Conservation (phyloP, 352 stramenopile genomes). For the Salisapilia sapeloensis region DNA sequence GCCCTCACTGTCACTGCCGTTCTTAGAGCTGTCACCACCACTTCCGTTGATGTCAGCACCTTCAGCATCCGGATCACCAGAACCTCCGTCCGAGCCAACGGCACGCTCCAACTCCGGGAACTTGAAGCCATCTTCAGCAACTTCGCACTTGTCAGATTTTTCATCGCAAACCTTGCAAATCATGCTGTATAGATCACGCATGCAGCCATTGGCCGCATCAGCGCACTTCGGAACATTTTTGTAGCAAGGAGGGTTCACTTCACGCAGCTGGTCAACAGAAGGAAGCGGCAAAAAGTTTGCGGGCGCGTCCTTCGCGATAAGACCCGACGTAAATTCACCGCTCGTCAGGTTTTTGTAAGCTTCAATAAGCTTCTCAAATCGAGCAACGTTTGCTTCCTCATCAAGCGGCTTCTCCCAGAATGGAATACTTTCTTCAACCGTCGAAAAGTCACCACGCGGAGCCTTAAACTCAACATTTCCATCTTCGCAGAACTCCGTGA, state of each 20-base stretch:
- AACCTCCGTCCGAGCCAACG: no score
- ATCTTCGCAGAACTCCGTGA: slow-evolving; percentile 43
- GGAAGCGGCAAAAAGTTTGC: slow-evolving; percentile 28
- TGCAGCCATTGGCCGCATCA: slow-evolving; percentile 33
- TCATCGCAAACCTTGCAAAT: slow-evolving; percentile 31
- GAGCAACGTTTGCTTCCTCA: slow-evolving; percentile 16
- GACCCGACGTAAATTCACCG: slow-evolving; percentile 10
- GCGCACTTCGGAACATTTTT: slow-evolving; percentile 34
- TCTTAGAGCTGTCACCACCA: no score
- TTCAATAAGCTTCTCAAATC: slow-evolving; percentile 19
- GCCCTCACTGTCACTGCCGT: no score
- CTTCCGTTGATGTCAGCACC: no score
- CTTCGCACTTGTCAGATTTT: slow-evolving; percentile 10
- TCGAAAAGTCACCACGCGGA: slow-evolving; percentile 5
- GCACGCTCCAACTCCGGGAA: slow-evolving; percentile 20
- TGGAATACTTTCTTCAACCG: slow-evolving; percentile 16
- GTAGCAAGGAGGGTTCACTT: slow-evolving; percentile 43
- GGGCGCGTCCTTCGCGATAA: slow-evolving; percentile 10
- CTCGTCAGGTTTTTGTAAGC: slow-evolving; percentile 20
- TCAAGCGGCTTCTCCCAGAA: slow-evolving; percentile 55
- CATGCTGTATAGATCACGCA: slow-evolving; percentile 32
- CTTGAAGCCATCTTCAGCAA: slow-evolving; percentile 9
- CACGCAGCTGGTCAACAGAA: slow-evolving; percentile 14
- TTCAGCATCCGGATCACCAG: no score
- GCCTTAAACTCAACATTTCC: slow-evolving; percentile 43